These are phyloP conservation scores for Boletus tylopilopsis DNA, from an alignment of 768 basidiomycete genomes.

Conservation along the genomic window DNA sequence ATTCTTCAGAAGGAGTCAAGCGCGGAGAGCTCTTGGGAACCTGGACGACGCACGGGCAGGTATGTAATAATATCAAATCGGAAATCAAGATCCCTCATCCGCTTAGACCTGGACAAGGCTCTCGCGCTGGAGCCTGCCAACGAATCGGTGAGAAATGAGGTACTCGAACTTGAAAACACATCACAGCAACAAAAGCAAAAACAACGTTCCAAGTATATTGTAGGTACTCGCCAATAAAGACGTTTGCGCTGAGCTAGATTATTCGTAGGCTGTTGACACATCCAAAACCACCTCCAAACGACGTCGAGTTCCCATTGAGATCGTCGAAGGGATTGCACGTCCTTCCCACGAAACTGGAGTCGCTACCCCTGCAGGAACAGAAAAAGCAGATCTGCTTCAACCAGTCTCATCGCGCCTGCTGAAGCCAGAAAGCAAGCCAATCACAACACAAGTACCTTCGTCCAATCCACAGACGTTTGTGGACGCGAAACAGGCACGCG, in stretches of 20 bases:
- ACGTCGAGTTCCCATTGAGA: constrained; percentile 61
- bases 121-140: constrained; percentile 64
- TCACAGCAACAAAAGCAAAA: constrained; percentile 31
- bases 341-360: constrained; percentile 1
- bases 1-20: constrained; percentile 74
- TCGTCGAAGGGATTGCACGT: constrained; percentile 40
- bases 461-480: constrained; percentile 42
- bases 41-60: constrained; percentile 61
- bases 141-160: constrained; percentile 56
- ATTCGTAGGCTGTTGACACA: constrained; percentile 6
- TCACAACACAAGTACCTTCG: constrained; percentile 2
- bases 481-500: constrained; percentile 56
- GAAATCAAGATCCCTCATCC: constrained; percentile 1
- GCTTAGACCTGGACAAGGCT: constrained; percentile 58
- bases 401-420: constrained; percentile 38
- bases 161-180: constrained; percentile 46
- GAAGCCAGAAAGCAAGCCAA: constrained; percentile 17
- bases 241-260: not conserved
- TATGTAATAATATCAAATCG: constrained; percentile 1
- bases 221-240: constrained; percentile 8
- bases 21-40: constrained; percentile 53
- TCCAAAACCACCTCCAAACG: constrained; percentile 34
- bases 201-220: constrained; percentile 33
- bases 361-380: constrained; percentile 3
- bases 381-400: constrained; percentile 30